Evolutionary conservation across 805 yeast species (phyloP).

Genomic region (Brettanomyces bruxellensis): DNA sequence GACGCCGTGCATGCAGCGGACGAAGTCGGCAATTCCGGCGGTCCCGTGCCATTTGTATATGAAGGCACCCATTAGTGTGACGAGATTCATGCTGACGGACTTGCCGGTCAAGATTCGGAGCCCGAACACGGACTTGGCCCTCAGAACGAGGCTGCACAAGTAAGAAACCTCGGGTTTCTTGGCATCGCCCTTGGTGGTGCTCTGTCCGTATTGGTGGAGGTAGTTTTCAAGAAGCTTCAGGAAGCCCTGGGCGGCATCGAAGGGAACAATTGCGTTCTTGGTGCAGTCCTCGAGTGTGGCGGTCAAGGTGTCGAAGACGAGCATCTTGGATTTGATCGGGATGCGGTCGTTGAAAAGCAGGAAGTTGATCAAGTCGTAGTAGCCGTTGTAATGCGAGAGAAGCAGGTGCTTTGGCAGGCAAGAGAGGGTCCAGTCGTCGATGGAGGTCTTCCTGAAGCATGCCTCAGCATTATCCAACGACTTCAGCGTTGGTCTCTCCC

Average conservation of each 20-base stretch:
- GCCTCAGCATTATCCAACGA: not conserved
- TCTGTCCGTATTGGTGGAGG: not conserved
- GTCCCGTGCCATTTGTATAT: conserved; percentile 1
- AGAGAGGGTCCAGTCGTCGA: conserved; percentile 1
- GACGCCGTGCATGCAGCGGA: not conserved
- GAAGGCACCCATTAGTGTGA: not conserved
- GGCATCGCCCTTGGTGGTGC: not conserved
- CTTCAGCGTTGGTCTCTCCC: not conserved
- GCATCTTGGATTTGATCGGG: not conserved
- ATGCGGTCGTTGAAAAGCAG: not conserved
- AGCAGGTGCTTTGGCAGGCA: conserved; percentile 1
- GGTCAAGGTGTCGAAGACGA: not conserved
- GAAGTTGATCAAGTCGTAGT: not conserved
- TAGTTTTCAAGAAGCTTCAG: not conserved
- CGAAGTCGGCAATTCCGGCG: not conserved
- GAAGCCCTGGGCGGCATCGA: conserved; percentile 1
- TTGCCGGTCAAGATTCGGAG: not conserved
- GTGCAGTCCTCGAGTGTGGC: not conserved
- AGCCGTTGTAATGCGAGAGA: not conserved
- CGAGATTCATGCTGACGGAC: not conserved
- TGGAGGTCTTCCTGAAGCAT: conserved; percentile 2
- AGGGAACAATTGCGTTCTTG: not conserved
- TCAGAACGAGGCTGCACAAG: not conserved
- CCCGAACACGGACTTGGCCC: conserved; percentile 1
- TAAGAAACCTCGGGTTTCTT: not conserved